phyloP scores from a whole-genome alignment of 176 grass and related monocot species.

The Ensete ventricosum region DNA sequence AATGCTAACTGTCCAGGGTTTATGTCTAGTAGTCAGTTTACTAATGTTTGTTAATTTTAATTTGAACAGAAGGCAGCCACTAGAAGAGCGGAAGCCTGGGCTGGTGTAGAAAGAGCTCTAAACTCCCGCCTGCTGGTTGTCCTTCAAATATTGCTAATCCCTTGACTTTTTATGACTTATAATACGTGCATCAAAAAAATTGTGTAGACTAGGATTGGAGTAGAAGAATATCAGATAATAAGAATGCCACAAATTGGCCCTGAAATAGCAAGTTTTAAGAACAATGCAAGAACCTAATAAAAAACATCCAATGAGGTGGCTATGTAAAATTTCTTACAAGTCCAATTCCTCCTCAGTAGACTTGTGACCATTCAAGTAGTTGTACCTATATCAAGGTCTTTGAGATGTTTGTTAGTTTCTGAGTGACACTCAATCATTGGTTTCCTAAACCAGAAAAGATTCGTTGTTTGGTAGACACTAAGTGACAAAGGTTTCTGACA shows the following conservation, averaged over 20 bases:
- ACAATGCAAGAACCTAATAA: neutral
- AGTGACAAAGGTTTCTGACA: neutral
- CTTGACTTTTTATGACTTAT: neutral
- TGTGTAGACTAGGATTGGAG: neutral
- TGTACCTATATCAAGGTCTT: neutral
- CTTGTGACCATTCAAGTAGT: neutral
- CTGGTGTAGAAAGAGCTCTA: constrained; percentile 80
- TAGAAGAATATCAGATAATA: neutral
- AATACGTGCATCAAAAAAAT: neutral
- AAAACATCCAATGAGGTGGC: neutral
- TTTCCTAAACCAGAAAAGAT: no score
- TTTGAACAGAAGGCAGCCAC: constrained; percentile 72
- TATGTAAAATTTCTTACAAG: neutral
- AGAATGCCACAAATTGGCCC: neutral
- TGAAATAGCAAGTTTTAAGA: neutral
- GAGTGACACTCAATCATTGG: no score
- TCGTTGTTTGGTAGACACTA: neutral
- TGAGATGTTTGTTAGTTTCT: no score
- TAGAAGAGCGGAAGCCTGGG: constrained; percentile 90
- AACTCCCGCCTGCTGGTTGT: constrained; percentile 89
- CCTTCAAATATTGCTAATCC: constrained; percentile 8
- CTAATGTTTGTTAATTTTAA: constrained; percentile 4
- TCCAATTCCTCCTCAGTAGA: neutral
- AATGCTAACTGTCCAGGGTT: neutral
- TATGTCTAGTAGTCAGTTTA: neutral